Conservation (phyloP, 2,329 filamentous ascomycete species). For the Tolypocladium guangdongense region DNA sequence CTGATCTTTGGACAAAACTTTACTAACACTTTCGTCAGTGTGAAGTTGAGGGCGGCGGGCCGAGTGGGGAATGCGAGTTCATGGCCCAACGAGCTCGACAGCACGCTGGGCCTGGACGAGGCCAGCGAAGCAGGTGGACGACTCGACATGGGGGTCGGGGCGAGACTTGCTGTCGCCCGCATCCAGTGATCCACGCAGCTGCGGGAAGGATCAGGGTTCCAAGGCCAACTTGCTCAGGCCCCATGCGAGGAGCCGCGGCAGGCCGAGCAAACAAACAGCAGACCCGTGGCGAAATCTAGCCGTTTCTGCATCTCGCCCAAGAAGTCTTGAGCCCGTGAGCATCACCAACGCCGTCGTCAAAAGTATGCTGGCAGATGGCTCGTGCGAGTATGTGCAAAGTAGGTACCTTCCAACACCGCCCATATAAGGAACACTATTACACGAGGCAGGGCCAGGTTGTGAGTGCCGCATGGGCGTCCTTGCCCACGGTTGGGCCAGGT, state of each 20-base stretch:
- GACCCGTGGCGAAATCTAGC: neutral
- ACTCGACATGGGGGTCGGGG: neutral
- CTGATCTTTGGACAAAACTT: neutral
- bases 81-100: neutral
- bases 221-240: neutral
- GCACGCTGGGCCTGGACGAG: too few relatives aligned
- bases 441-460: neutral
- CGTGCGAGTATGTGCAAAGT: neutral
- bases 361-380: neutral
- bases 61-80: neutral
- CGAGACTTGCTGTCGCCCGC: neutral
- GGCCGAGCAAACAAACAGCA: neutral
- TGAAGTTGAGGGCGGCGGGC: neutral
- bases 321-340: neutral
- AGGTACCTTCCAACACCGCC: neutral
- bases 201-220: constrained; percentile 5
- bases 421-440: neutral
- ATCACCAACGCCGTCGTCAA: neutral
- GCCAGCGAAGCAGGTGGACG: neutral
- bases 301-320: neutral
- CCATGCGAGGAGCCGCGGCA: neutral
- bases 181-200: constrained; percentile 3
- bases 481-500: neutral
- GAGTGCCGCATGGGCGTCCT: neutral
- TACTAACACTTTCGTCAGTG: too few relatives aligned